Evolutionary conservation across 768 basidiomycete species (phyloP), one percentile per base, ranked within the genome.

Genomic region (Cantharellus anzutake): DNA sequence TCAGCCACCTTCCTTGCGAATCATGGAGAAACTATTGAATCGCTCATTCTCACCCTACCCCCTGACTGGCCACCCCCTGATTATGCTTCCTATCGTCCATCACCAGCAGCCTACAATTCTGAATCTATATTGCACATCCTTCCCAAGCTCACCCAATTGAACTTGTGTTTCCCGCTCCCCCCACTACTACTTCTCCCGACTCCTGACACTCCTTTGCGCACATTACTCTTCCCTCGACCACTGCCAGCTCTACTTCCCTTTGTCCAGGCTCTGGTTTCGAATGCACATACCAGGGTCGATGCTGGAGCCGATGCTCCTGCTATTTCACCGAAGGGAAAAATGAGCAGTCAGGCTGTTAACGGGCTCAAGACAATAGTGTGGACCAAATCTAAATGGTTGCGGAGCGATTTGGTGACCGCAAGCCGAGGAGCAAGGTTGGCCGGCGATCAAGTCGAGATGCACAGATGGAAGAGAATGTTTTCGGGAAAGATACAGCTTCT

Each of bases 361-460:
- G 14, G 14, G 14, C 73, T 90, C 34, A 67, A 71, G 48, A 74
- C 77, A 4, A 70, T 90, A 20, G 77, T 82, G 14, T 73, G 76
- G 14, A 73, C 84, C 61, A 84, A 87, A 63, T 75, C 86, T 16
- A 78, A 79, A 40, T 89, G 86, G 85, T 69, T 89, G 41, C 71
- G 81, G 59, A 76, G 75, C 52, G 52, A 55, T 55, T 14, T 40
- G 57, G 86, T 84, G 0, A 76, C 88, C 68, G 80, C 76, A 4
- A 70, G 70, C 0, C 73, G 76, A 61, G 7, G 11, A 7, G 87
- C 87, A 35, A 80, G 78, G 63, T 80, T 77, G 63, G 78, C 86
- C 4, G 87, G 87, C 4, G 77, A 86, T 11, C 86, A 88, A 69
- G 87, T 86, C 50, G 83, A 86, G 67, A 82, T 90, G 79, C 72